Evolutionary conservation across 2,329 filamentous ascomycete species (phyloP), one percentile per base, ranked within the genome.

Genomic region (Scedosporium boydii): DNA sequence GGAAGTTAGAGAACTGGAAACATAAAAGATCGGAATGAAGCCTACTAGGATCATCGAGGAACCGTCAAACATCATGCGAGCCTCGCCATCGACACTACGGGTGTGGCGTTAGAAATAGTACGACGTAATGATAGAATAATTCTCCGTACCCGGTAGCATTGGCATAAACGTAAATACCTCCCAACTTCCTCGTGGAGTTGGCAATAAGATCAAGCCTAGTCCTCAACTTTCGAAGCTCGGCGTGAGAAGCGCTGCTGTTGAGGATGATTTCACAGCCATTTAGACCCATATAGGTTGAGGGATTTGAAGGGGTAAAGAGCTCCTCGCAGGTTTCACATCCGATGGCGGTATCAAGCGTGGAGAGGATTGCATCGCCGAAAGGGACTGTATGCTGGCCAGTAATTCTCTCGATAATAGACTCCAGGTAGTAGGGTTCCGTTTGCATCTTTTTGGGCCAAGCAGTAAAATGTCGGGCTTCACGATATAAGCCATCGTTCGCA

Each of bases 191-290:
- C 0, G 88, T 91, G 0, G 85, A 86, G 67, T 89, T 82, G 1
- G 77, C 76, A 61, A 91, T 91, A 4, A 92, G 74, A 4, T 84
- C 80, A 29, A 91, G 75, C 1, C 87, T 76, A 0, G 77, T 83
- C 63, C 87, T 75, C 0, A 91, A 80, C 71, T 91, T 91, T 18
- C 86, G 77, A 7, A 91, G 74, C 67, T 86, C 82, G 18, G 69
- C 69, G n/a, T 75, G 73, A 10, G 68, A 70, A 16, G 69, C 71
- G 26, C 69, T 72, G 41, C 66, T 68, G 62, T 71, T 72, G n/a
- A 70, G 66, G 44, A 70, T 67, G 51, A 70, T 66, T 64, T 71
- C 67, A 16, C 29, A 84, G 4, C 90, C 90, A 67, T 86, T 80
- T 1, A 91, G 76, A n/a, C 82, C 82, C 76, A 86, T 85, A 9